Evolutionary conservation across 1,139 yeast species (phyloP), one percentile per base, ranked within the genome.

Genomic region (Saccharomyces pastorianus): DNA sequence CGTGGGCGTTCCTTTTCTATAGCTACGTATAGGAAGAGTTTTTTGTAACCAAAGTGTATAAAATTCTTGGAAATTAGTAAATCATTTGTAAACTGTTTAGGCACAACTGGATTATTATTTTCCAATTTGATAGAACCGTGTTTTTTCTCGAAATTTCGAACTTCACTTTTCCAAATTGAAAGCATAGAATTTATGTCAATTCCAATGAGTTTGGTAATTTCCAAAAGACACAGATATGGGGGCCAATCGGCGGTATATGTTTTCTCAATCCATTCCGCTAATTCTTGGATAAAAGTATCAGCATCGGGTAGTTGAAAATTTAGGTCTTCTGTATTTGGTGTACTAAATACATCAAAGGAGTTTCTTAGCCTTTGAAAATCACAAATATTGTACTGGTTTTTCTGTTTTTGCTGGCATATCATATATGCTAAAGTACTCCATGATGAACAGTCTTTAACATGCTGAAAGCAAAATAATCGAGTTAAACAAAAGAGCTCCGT

Each of bases 371-470:
- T 48, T 26, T 23, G 27, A 26, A 48, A 48, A 48, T 48, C 50
- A 34, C 25, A 6, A 13, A 25, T 29, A 14, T 26, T 20, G 23
- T 25, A 7, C 9, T 3, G n/a, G 7, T 17, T 6, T 11, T 25
- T 42, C n/a, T 23, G 4, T 9, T 50, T 32, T 13, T 26, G 48
- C 31, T 55, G 61, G 34, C 60, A 51, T 7, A 59, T 28, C 57
- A 65, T 59, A 47, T 61, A 61, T 1, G 57, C 52, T 4, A 56
- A 61, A 44, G 60, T 59, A 52, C 48, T 56, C 83, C 83, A 80
- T 4, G 76, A 71, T 0, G 83, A 76, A 5, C 71, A 65, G 56
- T 79, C 83, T 8, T 69, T 64, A 2, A 71, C 62, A 57, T 76
- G 68, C 6, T 53, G 50, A 41, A 63, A 62, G 53, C 78, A 74